A percentile compares a stretch with the other conserved stretches of the same genome.
Evolutionary conservation across 192 early-diverging fungal genomes (phyloP).

Genomic region (Chytriomyces hyalinus): DNA sequence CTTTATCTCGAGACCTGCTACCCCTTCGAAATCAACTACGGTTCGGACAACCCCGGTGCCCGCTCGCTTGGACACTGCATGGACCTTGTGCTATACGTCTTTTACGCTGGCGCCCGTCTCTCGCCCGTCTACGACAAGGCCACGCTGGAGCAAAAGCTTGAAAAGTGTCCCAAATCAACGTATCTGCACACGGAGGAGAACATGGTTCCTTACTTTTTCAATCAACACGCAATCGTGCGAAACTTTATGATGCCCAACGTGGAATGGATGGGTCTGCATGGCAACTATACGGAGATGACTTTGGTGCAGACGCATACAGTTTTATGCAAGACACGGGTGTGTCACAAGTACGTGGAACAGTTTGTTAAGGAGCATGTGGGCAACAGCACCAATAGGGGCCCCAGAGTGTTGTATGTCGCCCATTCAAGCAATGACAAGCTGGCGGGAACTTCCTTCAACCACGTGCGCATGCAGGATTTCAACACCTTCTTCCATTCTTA

Average conservation of each 20-base stretch:
- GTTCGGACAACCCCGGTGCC: conserved; percentile 8
- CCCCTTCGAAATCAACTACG: conserved; percentile 7
- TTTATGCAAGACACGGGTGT: conserved; percentile 10
- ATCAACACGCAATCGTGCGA: background rate
- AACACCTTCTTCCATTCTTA: conserved; percentile 25
- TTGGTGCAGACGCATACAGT: background rate
- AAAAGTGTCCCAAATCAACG: background rate
- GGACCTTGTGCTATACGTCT: conserved; percentile 30
- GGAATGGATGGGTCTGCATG: background rate
- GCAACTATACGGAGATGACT: background rate
- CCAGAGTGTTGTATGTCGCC: background rate
- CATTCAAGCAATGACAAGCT: conserved; percentile 1
- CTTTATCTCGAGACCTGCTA: conserved; percentile 12
- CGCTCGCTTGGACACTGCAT: conserved; percentile 23
- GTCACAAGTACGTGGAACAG: background rate
- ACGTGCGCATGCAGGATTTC: background rate
- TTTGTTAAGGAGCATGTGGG: background rate
- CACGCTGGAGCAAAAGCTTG: background rate
- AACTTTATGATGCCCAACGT: conserved; percentile 19
- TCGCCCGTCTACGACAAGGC: background rate
- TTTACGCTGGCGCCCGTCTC: conserved; percentile 14
- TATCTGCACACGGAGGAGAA: conserved; percentile 23
- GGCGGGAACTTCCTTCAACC: background rate
- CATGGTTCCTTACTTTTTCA: background rate
- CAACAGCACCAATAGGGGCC: background rate